Conservation (phyloP, 352 stramenopile species). For the Pythium aphanidermatum region DNA sequence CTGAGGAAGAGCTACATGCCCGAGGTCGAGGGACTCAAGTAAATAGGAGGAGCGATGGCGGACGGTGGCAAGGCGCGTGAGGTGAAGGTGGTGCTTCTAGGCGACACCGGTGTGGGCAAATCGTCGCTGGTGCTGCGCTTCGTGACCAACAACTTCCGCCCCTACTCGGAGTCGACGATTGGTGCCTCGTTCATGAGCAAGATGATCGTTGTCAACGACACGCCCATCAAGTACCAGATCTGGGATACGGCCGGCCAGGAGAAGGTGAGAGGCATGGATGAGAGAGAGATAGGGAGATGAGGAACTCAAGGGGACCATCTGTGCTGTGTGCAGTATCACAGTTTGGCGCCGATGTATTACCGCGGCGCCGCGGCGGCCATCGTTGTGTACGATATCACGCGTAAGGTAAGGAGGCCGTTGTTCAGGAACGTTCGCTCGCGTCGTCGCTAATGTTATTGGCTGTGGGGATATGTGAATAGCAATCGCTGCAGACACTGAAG, state of each 20-base stretch:
- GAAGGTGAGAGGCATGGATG: constrained; percentile 39
- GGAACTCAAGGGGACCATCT: too few species aligned
- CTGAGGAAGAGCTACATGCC: too few species aligned
- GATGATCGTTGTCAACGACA: constrained; percentile 91
- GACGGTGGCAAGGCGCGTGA: constrained; percentile 76
- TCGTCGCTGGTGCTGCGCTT: constrained; percentile 95
- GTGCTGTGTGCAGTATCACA: constrained; percentile 81
- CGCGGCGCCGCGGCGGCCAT: constrained; percentile 94
- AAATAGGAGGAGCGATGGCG: constrained; percentile 27
- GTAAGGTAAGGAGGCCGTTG: constrained; percentile 63
- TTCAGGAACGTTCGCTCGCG: constrained; percentile 3
- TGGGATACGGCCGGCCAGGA: constrained; percentile 98
- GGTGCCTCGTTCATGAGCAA: constrained; percentile 97
- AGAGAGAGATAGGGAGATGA: too few species aligned
- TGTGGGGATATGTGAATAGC: constrained; percentile 28
- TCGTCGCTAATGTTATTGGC: not conserved
- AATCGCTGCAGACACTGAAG: constrained; percentile 92
- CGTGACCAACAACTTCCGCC: constrained; percentile 96
- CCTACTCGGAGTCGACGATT: constrained; percentile 96
- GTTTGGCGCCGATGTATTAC: constrained; percentile 98
- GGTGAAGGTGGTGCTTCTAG: constrained; percentile 89
- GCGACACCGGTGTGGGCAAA: constrained; percentile 95
- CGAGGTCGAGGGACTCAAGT: not conserved
- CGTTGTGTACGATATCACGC: constrained; percentile 98
- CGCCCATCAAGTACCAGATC: constrained; percentile 96